Conservation (phyloP, 768 basidiomycete genomes). For the Podaxis rugospora region DNA sequence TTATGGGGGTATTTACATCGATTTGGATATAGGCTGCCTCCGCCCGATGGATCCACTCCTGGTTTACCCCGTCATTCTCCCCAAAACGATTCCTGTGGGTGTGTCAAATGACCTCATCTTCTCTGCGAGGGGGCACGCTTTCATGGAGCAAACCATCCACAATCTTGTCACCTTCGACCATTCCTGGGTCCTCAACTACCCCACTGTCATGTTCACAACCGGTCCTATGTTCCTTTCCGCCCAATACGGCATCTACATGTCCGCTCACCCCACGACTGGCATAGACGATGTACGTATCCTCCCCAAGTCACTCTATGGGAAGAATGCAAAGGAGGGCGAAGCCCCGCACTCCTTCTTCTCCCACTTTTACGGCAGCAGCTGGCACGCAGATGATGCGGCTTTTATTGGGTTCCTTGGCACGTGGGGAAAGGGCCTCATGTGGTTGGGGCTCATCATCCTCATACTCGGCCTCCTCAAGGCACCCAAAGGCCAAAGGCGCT, state of each 20-base stretch:
- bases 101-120: conserved; percentile 98
- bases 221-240: conserved; percentile 98
- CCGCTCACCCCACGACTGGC: conserved; percentile 62
- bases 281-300: conserved; percentile 80
- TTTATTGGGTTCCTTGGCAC: conserved; percentile 89
- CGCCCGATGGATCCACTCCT: conserved; percentile 85
- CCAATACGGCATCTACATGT: conserved; percentile 84
- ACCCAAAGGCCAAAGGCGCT: conserved; percentile 55
- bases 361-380: conserved; percentile 98
- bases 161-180: conserved; percentile 90
- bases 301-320: conserved; percentile 96
- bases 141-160: conserved; percentile 91
- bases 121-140: conserved; percentile 76
- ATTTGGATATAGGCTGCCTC: conserved; percentile 93
- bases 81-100: conserved; percentile 95
- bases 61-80: conserved; percentile 82
- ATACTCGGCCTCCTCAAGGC: conserved; percentile 60
- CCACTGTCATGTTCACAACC: conserved; percentile 99
- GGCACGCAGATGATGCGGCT: conserved; percentile 98
- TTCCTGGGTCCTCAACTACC: conserved; percentile 93
- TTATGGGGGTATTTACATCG: conserved; percentile 94
- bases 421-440: conserved; percentile 89
- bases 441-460: conserved; percentile 71
- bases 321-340: conserved; percentile 81
- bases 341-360: conserved; percentile 91